Percentiles rank a stretch among this genome's conserved stretches.
Conservation (phyloP, 805 yeast genomes). For the Pichia gijzeniarum region DNA sequence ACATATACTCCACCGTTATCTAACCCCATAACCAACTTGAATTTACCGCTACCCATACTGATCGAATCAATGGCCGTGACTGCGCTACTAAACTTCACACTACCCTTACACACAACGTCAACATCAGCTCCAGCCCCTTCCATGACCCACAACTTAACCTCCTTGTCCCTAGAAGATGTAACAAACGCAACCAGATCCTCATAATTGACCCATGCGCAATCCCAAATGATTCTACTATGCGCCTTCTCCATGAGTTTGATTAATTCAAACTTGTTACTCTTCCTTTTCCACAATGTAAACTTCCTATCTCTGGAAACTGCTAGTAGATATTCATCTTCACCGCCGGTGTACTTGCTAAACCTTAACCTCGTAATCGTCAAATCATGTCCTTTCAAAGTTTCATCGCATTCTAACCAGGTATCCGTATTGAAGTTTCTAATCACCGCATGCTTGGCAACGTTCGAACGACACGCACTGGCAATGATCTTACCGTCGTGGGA, state of each 20-base stretch:
- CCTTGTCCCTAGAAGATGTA: slow-evolving; percentile 85
- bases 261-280: slow-evolving; percentile 21
- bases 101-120: slow-evolving; percentile 30
- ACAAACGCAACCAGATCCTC: slow-evolving; percentile 43
- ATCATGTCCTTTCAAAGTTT: slow-evolving; percentile 62
- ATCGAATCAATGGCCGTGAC: slow-evolving; percentile 63
- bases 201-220: slow-evolving; percentile 78
- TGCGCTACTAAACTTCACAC: slow-evolving; percentile 44
- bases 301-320: slow-evolving; percentile 78
- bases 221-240: slow-evolving; percentile 93
- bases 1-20: slow-evolving; percentile 59
- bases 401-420: slow-evolving; percentile 54
- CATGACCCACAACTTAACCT: slow-evolving; percentile 61
- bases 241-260: slow-evolving; percentile 51
- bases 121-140: slow-evolving; percentile 23
- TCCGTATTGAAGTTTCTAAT: slow-evolving; percentile 64
- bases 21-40: slow-evolving; percentile 55
- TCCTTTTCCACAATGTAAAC: slow-evolving; percentile 64
- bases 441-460: slow-evolving; percentile 77
- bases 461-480: slow-evolving; percentile 91
- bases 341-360: slow-evolving; percentile 31
- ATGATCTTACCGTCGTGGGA: slow-evolving; percentile 56
- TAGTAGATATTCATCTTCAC: slow-evolving; percentile 50
- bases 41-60: slow-evolving; percentile 25
- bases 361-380: slow-evolving; percentile 79